phyloP scores from a whole-genome alignment of 495 filamentous ascomycete species.

The Penicillium subrubescens region DNA sequence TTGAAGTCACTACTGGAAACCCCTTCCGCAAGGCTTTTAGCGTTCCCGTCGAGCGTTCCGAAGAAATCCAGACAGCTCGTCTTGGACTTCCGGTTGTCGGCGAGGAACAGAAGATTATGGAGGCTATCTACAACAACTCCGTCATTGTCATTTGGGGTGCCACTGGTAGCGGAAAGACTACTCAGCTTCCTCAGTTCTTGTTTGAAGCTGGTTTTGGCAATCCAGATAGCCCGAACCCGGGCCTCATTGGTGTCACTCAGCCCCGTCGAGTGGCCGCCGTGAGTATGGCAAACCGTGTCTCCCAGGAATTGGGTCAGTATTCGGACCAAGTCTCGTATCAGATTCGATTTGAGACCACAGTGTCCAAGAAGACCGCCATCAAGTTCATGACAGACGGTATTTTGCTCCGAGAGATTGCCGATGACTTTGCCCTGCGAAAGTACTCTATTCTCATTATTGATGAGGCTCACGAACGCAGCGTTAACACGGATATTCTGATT shows the following conservation, averaged over 20 bases:
- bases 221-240: conserved; percentile 73
- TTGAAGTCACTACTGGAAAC: conserved; percentile 62
- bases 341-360: conserved; percentile 89
- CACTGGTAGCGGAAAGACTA: conserved; percentile 96
- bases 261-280: conserved; percentile 91
- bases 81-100: conserved; percentile 86
- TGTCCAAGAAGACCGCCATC: conserved; percentile 80
- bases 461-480: conserved; percentile 95
- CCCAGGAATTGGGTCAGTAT: conserved; percentile 73
- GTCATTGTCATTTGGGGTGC: conserved; percentile 91
- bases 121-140: conserved; percentile 88
- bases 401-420: conserved; percentile 83
- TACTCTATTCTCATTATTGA: conserved; percentile 95
- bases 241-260: conserved; percentile 94
- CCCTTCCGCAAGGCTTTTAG: conserved; percentile 72
- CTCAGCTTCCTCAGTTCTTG: conserved; percentile 93
- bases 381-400: conserved; percentile 99
- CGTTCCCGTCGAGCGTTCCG: conserved; percentile 68
- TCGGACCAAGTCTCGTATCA: conserved; percentile 82
- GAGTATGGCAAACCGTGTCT: conserved; percentile 92
- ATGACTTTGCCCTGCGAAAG: conserved; percentile 88
- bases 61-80: conserved; percentile 75
- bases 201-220: conserved; percentile 91
- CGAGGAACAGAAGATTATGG: conserved; percentile 98
- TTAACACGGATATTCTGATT: conserved; percentile 96